Conservation (phyloP, 345 rosid genomes). For the Gossypium arboreum region DNA sequence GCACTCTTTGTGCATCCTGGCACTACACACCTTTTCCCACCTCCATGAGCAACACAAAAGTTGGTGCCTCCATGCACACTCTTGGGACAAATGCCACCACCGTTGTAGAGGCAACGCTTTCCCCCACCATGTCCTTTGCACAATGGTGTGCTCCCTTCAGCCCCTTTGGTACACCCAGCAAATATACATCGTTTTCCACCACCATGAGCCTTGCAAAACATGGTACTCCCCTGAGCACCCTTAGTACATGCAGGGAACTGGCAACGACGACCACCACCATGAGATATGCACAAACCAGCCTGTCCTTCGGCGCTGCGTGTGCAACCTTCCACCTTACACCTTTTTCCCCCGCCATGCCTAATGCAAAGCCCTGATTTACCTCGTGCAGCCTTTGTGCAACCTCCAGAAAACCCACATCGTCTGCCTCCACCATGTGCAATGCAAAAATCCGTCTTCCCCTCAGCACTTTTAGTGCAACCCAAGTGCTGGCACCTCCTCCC, state of each 20-base stretch:
- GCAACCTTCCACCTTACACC: conserved; percentile 80
- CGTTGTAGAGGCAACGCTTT: conserved; percentile 82
- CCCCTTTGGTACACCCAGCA: conserved; percentile 88
- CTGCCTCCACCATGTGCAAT: conserved; percentile 97
- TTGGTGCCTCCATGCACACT: conserved; percentile 95
- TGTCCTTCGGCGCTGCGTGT: conserved; percentile 94
- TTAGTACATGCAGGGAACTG: conserved; percentile 52
- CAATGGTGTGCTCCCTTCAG: conserved; percentile 94
- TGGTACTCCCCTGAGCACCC: conserved; percentile 95
- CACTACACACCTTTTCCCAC: conserved; percentile 87
- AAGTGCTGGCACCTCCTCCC: conserved; percentile 86
- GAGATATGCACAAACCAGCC: conserved; percentile 92
- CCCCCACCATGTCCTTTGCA: conserved; percentile 99
- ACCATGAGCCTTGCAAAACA: conserved; percentile 93
- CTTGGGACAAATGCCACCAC: conserved; percentile 95
- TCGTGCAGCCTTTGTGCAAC: conserved; percentile 89
- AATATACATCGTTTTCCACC: conserved; percentile 95
- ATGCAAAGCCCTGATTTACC: conserved; percentile 97
- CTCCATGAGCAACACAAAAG: conserved; percentile 95
- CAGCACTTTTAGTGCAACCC: conserved; percentile 97
- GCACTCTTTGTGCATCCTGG: conserved; percentile 93
- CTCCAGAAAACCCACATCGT: conserved; percentile 63
- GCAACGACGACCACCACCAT: conserved; percentile 98
- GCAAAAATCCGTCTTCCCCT: conserved; percentile 87
- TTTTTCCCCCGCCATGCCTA: conserved; percentile 94